Evolutionary conservation across 2,329 filamentous ascomycete species (phyloP).

Genomic region (Fusarium oligoseptatum): DNA sequence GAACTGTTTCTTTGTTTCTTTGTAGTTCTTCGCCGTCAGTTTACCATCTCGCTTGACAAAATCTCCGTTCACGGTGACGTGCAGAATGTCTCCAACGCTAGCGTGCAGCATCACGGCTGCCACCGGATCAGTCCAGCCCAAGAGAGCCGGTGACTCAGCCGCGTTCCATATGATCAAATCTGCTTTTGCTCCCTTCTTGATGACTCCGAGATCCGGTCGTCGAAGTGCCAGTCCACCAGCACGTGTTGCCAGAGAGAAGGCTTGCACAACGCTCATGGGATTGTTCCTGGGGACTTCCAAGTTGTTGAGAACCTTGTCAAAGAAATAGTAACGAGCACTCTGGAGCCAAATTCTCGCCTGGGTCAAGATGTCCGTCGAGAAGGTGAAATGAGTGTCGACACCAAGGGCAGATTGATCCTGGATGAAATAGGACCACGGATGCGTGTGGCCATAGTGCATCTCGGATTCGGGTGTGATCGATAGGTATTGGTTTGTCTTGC

Average conservation of each 20-base stretch:
- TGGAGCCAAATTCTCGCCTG: constrained; percentile 70
- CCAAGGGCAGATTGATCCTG: constrained; percentile 67
- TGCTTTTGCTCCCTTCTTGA: constrained; percentile 64
- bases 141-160: constrained; percentile 58
- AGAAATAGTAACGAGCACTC: constrained; percentile 55
- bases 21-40: constrained; percentile 49
- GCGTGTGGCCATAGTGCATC: constrained; percentile 69
- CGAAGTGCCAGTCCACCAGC: constrained; percentile 65
- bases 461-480: constrained; percentile 71
- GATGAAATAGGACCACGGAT: constrained; percentile 57
- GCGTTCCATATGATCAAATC: constrained; percentile 68
- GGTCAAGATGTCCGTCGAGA: constrained; percentile 62
- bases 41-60: constrained; percentile 58
- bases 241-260: constrained; percentile 67
- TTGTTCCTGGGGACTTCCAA: constrained; percentile 61
- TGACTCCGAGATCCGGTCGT: constrained; percentile 63
- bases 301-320: constrained; percentile 52
- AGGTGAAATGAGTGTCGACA: constrained; percentile 68
- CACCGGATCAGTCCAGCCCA: constrained; percentile 68
- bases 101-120: constrained; percentile 69
- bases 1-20: constrained; percentile 48
- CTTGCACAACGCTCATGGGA: constrained; percentile 67
- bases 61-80: constrained; percentile 60
- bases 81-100: constrained; percentile 63
- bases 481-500: constrained; percentile 64